Conservation (phyloP, 169 alveolate genomes). For the Eimeria falciformis region DNA sequence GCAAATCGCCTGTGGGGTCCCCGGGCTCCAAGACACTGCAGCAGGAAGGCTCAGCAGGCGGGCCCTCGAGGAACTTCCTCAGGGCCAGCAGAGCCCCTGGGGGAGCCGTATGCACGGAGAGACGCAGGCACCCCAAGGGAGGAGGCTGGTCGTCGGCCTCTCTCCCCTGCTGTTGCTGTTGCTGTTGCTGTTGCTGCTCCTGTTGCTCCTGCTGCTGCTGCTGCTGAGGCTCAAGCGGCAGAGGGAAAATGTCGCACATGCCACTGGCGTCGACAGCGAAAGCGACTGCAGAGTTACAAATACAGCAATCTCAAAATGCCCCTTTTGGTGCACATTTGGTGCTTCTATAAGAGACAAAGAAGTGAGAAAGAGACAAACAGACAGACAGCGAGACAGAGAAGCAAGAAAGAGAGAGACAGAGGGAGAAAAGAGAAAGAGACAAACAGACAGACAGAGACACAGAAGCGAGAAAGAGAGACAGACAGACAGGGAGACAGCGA, state of each 20-base stretch:
- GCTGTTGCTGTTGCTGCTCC: background rate
- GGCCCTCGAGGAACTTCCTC: background rate
- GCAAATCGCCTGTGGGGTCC: background rate
- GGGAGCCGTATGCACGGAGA: background rate
- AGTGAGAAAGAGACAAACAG: background rate
- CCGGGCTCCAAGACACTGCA: background rate
- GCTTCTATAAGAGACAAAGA: background rate
- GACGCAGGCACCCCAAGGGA: background rate
- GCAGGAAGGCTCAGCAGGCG: background rate
- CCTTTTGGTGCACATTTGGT: no score
- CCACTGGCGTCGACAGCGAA: background rate
- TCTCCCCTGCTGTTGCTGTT: constrained; percentile 14
- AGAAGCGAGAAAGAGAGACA: background rate
- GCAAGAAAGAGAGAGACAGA: no score
- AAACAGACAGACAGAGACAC: background rate
- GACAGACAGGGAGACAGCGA: background rate
- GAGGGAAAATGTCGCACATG: background rate
- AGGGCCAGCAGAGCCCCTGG: constrained; percentile 9
- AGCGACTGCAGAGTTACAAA: no score
- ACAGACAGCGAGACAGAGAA: background rate
- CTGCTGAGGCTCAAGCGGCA: background rate
- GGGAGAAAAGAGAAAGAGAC: background rate
- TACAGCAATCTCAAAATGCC: no score
- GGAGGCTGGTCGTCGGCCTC: background rate
- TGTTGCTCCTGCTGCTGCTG: constrained; percentile 9